Evolutionary conservation across 2,329 filamentous ascomycete genomes (phyloP), one percentile per base, ranked within the genome.

Genomic region (Coniochaeta prunicola): DNA sequence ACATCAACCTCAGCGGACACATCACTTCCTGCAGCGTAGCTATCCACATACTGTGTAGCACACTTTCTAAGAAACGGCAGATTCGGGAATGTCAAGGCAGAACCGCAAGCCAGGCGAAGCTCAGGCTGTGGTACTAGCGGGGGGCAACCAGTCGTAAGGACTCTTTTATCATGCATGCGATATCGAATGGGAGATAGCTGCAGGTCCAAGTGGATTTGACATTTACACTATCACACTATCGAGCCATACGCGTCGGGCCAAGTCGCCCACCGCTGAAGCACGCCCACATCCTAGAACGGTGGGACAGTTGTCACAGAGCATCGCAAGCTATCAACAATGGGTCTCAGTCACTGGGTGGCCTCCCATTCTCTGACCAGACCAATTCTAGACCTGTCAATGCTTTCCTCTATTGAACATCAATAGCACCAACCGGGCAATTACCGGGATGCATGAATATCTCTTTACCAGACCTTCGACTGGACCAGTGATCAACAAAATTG

Each of bases 61-160:
- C 24, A 4, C 12, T 45, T 7, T 45, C 21, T 9, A 8, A n/a
- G 40, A 45, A n/a, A 50, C 45, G 45, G 45, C 45, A 50, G 6
- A 50, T 50, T 50, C 45, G 45, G n/a, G 42, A 30, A 50, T n/a
- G 45, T 50, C 45, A 50, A 50, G 45, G 45, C 45, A 50, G 45
- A 50, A 50, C 4, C n/a, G 45, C 45, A 50, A 21, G 21, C 42
- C 13, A 48, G 38, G 45, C 24, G 45, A n/a, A 50, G 21, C 45
- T 50, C 45, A 21, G 42, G 15, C 42, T 26, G 19, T 26, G 42
- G 21, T 48, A 10, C 42, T 13, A 28, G 30, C 24, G 2, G 12
- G 24, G 45, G 24, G 2, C 42, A 28, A 13, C 45, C 45, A 50
- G 21, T 28, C 45, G 45, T 26, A 13, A 13, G 30, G n/a, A 26